Evolutionary conservation across 2,329 filamentous ascomycete species (phyloP).

Genomic region (Fusarium sacchari): DNA sequence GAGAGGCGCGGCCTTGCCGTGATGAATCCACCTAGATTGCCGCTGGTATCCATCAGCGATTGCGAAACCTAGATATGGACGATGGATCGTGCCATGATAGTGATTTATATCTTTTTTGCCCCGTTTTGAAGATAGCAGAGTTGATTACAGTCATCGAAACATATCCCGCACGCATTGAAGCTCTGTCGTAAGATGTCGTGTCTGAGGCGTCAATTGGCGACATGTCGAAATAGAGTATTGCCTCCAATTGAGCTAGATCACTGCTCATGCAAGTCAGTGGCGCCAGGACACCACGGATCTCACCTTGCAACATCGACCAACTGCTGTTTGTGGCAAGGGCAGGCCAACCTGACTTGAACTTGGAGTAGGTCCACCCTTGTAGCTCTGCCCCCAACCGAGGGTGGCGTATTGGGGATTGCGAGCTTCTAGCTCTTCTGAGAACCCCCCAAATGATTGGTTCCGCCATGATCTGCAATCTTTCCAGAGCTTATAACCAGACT

Average conservation of each 20-base stretch:
- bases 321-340: conserved; percentile 8
- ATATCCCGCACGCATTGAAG: background rate
- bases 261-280: background rate
- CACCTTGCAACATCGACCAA: background rate
- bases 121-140: background rate
- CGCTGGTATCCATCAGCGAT: background rate
- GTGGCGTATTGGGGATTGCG: background rate
- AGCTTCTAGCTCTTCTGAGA: background rate
- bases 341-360: background rate
- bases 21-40: background rate
- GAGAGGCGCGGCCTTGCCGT: background rate
- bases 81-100: background rate
- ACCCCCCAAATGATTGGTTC: background rate
- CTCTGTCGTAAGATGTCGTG: background rate
- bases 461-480: background rate
- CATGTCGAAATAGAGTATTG: conserved; percentile 2
- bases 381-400: background rate
- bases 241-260: background rate
- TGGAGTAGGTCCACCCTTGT: background rate
- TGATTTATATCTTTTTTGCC: background rate
- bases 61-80: background rate
- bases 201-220: background rate
- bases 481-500: background rate
- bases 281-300: background rate
- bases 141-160: background rate